Percentiles rank a stretch among this genome's conserved stretches.
phyloP scores from a whole-genome alignment of 371 early-diverging fungal genomes.

The Mortierella polycephala region DNA sequence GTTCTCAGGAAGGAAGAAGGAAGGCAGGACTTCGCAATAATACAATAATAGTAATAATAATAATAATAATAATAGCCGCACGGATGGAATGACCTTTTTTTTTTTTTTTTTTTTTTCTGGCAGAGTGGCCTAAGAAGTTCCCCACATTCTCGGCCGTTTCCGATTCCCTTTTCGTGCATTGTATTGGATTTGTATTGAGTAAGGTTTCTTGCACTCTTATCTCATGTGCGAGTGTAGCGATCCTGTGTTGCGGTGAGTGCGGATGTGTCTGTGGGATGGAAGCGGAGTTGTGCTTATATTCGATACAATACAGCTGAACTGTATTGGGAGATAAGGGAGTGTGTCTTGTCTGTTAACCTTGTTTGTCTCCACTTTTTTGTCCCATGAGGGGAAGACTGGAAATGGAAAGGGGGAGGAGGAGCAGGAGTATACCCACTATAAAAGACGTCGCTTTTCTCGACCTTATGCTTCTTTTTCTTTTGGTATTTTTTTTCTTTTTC shows the following conservation, averaged over 20 bases:
- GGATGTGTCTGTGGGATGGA: neutral
- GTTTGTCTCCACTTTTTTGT: conserved; percentile 51
- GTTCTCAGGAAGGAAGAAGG: conserved; percentile 1
- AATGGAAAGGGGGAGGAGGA: conserved; percentile 2
- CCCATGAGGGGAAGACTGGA: conserved; percentile 15
- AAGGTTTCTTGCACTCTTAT: too few relatives aligned
- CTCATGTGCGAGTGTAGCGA: too few relatives aligned
- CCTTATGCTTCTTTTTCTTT: conserved; percentile 2
- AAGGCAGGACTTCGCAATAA: neutral
- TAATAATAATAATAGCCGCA: neutral
- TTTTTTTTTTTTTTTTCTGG: too few relatives aligned
- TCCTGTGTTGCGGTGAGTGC: neutral
- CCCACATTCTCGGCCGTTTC: conserved; percentile 1
- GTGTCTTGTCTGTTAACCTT: conserved; percentile 35
- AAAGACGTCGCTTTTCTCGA: conserved; percentile 14
- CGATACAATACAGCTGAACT: neutral
- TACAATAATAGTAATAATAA: neutral
- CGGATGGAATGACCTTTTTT: too few relatives aligned
- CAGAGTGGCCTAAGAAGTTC: neutral
- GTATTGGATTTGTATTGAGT: too few relatives aligned
- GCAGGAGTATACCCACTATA: conserved; percentile 3
- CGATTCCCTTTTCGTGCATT: neutral
- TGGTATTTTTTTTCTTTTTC: conserved; percentile 9
- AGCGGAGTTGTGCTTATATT: too few relatives aligned
- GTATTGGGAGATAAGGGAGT: conserved; percentile 21